Evolutionary conservation across 441 rosid species (phyloP).

Genomic region (Populus hybrid): DNA sequence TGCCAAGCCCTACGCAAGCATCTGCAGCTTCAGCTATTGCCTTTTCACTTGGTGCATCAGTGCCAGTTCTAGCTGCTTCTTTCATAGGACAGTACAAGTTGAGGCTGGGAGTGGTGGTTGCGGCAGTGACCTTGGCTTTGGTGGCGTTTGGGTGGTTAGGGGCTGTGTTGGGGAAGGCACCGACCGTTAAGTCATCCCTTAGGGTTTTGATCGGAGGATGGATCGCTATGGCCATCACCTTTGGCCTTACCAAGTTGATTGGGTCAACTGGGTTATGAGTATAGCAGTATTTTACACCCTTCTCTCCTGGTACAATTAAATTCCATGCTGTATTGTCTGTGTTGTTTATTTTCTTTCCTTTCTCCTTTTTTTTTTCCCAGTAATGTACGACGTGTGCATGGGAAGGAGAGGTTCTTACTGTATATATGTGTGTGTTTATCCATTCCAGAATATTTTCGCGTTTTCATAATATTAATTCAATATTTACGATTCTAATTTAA

Average conservation of each 20-base stretch:
- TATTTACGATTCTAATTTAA: too few species aligned
- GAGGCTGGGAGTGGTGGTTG: constrained; percentile 49
- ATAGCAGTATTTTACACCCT: not conserved
- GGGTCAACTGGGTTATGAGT: constrained; percentile 45
- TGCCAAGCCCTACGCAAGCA: constrained; percentile 75
- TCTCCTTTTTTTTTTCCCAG: too few species aligned
- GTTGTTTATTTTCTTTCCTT: not conserved
- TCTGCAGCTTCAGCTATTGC: constrained; percentile 78
- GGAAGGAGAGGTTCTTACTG: not conserved
- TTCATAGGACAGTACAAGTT: constrained; percentile 58
- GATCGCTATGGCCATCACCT: constrained; percentile 89
- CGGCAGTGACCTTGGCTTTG: constrained; percentile 56
- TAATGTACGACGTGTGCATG: not conserved
- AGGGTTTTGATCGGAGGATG: constrained; percentile 86
- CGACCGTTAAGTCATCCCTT: constrained; percentile 43
- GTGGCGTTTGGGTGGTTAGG: constrained; percentile 66
- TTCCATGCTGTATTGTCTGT: not conserved
- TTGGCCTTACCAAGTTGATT: constrained; percentile 71
- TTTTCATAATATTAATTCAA: too few species aligned
- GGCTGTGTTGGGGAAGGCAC: constrained; percentile 69
- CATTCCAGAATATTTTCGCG: not conserved
- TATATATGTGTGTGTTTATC: not conserved
- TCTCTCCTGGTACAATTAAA: not conserved
- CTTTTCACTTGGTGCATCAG: constrained; percentile 70
- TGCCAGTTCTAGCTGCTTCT: constrained; percentile 72